Conservation (phyloP, 768 basidiomycete genomes). For the Lenzites betulinus region DNA sequence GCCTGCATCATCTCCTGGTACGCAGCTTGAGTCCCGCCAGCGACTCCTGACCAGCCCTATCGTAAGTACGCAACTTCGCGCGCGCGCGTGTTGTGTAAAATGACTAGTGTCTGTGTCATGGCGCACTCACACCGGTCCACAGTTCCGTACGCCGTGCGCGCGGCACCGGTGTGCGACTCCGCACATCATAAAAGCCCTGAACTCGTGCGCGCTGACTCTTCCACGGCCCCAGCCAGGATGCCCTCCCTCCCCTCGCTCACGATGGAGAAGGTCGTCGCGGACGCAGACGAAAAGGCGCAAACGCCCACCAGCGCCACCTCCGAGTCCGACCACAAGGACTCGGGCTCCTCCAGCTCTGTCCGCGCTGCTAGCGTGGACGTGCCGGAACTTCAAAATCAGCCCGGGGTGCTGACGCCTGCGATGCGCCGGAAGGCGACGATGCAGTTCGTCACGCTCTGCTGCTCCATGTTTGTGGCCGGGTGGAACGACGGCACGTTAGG, state of each 20-base stretch:
- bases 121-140: neutral
- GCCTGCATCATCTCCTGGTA: too few species aligned
- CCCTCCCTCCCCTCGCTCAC: neutral
- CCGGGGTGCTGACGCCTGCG: conserved; percentile 1
- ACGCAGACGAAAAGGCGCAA: too few species aligned
- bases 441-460: conserved; percentile 57
- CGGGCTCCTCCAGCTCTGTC: neutral
- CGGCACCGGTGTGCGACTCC: neutral
- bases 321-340: neutral
- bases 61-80: neutral
- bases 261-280: conserved; percentile 3
- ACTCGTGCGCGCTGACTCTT: neutral
- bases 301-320: neutral
- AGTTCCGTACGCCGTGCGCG: neutral
- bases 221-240: neutral
- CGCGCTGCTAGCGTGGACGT: neutral
- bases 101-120: neutral
- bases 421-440: conserved; percentile 27
- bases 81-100: neutral
- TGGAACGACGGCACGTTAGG: conserved; percentile 78
- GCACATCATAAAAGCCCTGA: neutral
- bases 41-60: neutral
- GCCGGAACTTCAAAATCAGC: neutral
- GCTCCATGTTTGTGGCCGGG: conserved; percentile 58
- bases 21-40: too few species aligned